These are phyloP conservation scores for Knoxdaviesia proteae DNA, from an alignment of 2,329 filamentous ascomycete species.

Conservation along the genomic window DNA sequence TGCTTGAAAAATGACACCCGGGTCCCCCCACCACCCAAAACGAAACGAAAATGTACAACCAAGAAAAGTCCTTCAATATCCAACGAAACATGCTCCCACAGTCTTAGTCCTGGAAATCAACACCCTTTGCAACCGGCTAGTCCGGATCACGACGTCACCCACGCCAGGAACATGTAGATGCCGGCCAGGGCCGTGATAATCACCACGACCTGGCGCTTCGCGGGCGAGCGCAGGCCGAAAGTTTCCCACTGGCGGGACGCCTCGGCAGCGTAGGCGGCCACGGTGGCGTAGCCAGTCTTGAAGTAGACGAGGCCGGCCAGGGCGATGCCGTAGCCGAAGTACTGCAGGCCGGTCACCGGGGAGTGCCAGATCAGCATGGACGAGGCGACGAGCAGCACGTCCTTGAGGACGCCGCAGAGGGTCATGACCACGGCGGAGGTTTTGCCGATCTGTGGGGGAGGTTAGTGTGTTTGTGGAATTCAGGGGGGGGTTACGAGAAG, in stretches of 20 bases:
- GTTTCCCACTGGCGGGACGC: slow-evolving; percentile 54
- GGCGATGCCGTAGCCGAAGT: slow-evolving; percentile 68
- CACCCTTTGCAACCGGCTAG: no score
- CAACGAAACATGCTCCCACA: no score
- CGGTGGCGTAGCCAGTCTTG: slow-evolving; percentile 54
- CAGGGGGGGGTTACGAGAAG: background rate
- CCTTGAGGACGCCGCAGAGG: slow-evolving; percentile 72
- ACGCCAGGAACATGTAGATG: background rate
- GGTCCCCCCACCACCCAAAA: no score
- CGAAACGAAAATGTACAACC: no score
- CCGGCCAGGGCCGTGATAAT: slow-evolving; percentile 18
- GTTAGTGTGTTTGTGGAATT: slow-evolving; percentile 8
- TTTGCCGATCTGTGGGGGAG: slow-evolving; percentile 53
- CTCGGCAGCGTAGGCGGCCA: slow-evolving; percentile 51
- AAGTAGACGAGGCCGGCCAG: slow-evolving; percentile 61
- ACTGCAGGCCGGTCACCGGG: slow-evolving; percentile 52
- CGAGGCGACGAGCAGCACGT: slow-evolving; percentile 60
- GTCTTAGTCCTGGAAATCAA: no score
- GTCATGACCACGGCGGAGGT: slow-evolving; percentile 73
- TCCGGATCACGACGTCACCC: background rate
- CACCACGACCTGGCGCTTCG: slow-evolving; percentile 46
- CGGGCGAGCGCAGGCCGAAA: slow-evolving; percentile 47
- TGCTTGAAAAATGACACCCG: no score
- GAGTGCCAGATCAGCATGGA: slow-evolving; percentile 71
- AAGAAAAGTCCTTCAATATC: no score